A percentile compares a stretch with the other conserved stretches of the same genome.
These are phyloP conservation scores for Neopestalotiopsis sp. DNA, from an alignment of 2,329 filamentous ascomycete genomes.

Conservation along the genomic window DNA sequence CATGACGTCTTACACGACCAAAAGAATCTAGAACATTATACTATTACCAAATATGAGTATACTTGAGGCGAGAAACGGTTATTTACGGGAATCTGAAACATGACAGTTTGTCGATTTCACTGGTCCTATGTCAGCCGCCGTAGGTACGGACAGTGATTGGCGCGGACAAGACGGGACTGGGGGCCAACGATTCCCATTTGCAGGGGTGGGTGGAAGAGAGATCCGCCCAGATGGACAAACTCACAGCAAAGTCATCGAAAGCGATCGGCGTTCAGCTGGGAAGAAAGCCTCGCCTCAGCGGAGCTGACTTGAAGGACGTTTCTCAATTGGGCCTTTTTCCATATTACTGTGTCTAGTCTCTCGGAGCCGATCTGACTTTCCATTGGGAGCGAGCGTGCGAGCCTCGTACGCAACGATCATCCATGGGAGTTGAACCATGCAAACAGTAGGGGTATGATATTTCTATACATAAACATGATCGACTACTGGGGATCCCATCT, in stretches of 20 bases:
- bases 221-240: not conserved
- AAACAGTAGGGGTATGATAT: not conserved
- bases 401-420: not conserved
- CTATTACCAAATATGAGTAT: too few relatives aligned
- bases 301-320: not conserved
- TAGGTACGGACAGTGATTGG: not conserved
- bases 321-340: not conserved
- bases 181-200: not conserved
- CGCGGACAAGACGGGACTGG: not conserved
- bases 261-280: not conserved
- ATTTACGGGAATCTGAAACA: not conserved
- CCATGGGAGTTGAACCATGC: not conserved
- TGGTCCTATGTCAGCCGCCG: not conserved
- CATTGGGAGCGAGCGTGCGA: not conserved
- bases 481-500: not conserved
- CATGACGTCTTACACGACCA: too few relatives aligned
- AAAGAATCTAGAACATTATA: too few relatives aligned
- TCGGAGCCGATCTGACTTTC: not conserved
- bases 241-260: not conserved
- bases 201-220: not conserved
- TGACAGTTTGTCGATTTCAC: not conserved
- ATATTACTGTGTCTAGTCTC: not conserved
- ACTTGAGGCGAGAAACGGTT: not conserved
- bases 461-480: slow-evolving; percentile 10
- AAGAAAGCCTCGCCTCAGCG: not conserved